These are phyloP conservation scores for Daldinia decipiens DNA, from an alignment of 495 filamentous ascomycete species.

Conservation along the genomic window DNA sequence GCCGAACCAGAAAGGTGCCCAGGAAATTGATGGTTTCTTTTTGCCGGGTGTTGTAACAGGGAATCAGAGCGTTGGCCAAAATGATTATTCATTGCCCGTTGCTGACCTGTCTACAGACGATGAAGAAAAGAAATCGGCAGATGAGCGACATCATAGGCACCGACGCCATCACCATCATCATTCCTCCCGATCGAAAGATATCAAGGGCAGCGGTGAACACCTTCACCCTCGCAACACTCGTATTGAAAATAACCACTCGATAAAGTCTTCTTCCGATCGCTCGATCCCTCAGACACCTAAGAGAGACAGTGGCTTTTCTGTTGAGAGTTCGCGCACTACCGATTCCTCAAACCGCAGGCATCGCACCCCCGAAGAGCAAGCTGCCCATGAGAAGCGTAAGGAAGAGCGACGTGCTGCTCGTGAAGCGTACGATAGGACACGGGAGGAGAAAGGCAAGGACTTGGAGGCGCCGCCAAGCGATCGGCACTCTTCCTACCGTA, in stretches of 20 bases:
- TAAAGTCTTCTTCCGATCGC: conserved; percentile 48
- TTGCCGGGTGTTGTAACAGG: conserved; percentile 30
- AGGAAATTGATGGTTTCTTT: conserved; percentile 35
- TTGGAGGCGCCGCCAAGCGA: conserved; percentile 35
- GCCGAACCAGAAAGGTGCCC: conserved; percentile 31
- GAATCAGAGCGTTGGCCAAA: conserved; percentile 43
- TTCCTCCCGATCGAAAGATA: conserved; percentile 36
- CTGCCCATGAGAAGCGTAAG: conserved; percentile 56
- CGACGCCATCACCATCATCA: conserved; percentile 44
- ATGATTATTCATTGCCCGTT: conserved; percentile 49
- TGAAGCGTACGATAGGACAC: conserved; percentile 40
- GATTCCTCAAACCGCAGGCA: conserved; percentile 44
- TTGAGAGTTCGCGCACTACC: conserved; percentile 41
- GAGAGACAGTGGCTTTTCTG: conserved; percentile 49
- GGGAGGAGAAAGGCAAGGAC: conserved; percentile 44
- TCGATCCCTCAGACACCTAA: conserved; percentile 44
- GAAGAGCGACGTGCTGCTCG: conserved; percentile 48
- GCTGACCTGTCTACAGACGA: conserved; percentile 61
- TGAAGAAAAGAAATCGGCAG: conserved; percentile 51
- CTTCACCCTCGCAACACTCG: conserved; percentile 44
- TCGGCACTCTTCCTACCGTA: conserved; percentile 47
- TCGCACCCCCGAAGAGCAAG: conserved; percentile 58
- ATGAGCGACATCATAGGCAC: conserved; percentile 51
- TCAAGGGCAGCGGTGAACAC: conserved; percentile 49
- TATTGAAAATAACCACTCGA: conserved; percentile 49